Evolutionary conservation across 352 stramenopile species (phyloP), one percentile per base, ranked within the genome.

Genomic region (Pythium chondricola): DNA sequence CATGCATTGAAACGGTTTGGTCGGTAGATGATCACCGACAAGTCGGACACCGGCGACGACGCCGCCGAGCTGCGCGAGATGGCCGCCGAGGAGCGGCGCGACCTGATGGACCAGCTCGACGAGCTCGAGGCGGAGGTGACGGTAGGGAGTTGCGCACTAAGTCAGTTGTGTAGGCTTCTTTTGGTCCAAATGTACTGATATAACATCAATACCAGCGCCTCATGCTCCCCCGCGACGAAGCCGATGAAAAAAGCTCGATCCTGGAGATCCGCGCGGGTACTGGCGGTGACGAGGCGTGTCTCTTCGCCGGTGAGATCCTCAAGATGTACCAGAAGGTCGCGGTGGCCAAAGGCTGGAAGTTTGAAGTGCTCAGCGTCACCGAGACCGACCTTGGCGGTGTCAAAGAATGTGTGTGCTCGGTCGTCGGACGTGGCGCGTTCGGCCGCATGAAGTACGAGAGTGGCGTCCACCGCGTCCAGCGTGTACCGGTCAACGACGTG

Each of bases 371-470:
- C 50, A 95, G 69, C 29, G 57, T 95, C 22, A 86, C 70, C 18
- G 71, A 89, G 47, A 94, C 80, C 9, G 82, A 94, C 25, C 51
- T 94, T 38, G 86, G 86, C 25, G 89, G 89, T 21, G 85, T 74
- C 45, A 92, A 92, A 42, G 81, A 92, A 60, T 88, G 75, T 46
- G 74, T 88, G 10, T 87, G 77, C 50, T 72, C 71, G 18, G 65
- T 92, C 45, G 72, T 47, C 9, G 81, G 81, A 1, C 72, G 76
- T 38, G 83, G 68, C 9, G 95, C 95, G 0, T 99, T 97, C 58
- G 96, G 88, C n/a, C 95, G 95, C 65, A 86, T 99, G 52, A 98
- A 99, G 63, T 99, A 96, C 67, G 96, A 99, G 64, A 97, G 88
- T 27, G 96, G 96, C 39, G 96, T 98, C 5, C 97, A 99, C 70